phyloP scores from a whole-genome alignment of 805 yeast species.

The Saccharomyces eubayanus region DNA sequence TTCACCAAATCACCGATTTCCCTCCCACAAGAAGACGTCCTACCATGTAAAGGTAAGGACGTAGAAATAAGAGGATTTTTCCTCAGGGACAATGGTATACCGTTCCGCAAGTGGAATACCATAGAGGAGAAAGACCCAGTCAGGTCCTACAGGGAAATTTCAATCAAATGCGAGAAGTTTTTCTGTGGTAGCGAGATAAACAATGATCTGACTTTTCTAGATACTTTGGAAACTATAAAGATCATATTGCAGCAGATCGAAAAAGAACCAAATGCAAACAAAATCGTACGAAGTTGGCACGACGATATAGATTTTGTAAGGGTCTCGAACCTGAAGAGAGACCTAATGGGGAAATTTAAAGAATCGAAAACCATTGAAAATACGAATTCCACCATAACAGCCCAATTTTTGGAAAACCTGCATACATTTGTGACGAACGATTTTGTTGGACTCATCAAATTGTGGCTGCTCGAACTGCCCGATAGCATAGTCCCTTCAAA shows the following conservation, averaged over 20 bases:
- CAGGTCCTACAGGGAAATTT: background rate
- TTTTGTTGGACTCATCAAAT: constrained; percentile 38
- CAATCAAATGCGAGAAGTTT: background rate
- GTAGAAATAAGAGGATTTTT: constrained; percentile 5
- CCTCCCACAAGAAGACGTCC: background rate
- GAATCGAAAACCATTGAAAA: background rate
- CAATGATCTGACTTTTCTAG: constrained; percentile 6
- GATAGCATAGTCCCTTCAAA: constrained; percentile 36
- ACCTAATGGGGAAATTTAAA: constrained; percentile 6
- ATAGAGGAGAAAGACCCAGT: background rate
- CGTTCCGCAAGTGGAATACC: constrained; percentile 4
- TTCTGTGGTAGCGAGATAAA: constrained; percentile 12
- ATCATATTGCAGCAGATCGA: constrained; percentile 2
- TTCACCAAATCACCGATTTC: background rate
- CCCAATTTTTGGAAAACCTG: background rate
- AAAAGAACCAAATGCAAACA: constrained; percentile 1
- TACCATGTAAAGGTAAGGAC: background rate
- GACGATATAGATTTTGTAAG: constrained; percentile 8
- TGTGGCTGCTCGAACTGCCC: constrained; percentile 52
- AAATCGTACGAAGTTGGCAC: constrained; percentile 10
- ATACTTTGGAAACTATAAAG: constrained; percentile 11
- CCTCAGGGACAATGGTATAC: constrained; percentile 9
- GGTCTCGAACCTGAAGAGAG: constrained; percentile 10
- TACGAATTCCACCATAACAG: background rate
- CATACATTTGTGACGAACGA: constrained; percentile 5